Percentiles rank a stretch among this genome's conserved stretches.
Conservation (phyloP, 192 early-diverging fungal species). For the Ramicandelaber brevisporus region DNA sequence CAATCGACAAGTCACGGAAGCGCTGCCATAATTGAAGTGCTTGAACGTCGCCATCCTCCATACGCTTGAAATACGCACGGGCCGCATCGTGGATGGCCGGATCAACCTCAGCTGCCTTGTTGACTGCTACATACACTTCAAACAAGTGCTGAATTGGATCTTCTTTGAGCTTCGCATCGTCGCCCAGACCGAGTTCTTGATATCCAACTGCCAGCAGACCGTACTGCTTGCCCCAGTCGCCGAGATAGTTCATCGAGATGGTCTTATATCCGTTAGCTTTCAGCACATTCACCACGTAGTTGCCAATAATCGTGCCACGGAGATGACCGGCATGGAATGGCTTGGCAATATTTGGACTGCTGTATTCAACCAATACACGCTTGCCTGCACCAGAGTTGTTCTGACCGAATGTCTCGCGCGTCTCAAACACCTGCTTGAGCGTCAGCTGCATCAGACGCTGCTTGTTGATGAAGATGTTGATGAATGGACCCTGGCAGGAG, state of each 20-base stretch:
- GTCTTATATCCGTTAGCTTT: conserved; percentile 68
- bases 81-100: conserved; percentile 52
- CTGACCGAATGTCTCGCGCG: conserved; percentile 28
- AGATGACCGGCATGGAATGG: conserved; percentile 96
- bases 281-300: conserved; percentile 63
- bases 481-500: conserved; percentile 33
- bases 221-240: conserved; percentile 99
- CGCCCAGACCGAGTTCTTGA: conserved; percentile 37
- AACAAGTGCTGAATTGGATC: conserved; percentile 83
- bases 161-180: conserved; percentile 41
- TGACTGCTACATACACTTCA: conserved; percentile 78
- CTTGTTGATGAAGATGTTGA: conserved; percentile 49
- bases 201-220: conserved; percentile 84
- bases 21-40: conserved; percentile 62
- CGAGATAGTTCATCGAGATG: conserved; percentile 89
- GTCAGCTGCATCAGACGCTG: conserved; percentile 21
- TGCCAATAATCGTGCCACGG: conserved; percentile 92
- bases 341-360: conserved; percentile 95
- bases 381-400: conserved; percentile 42
- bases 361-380: conserved; percentile 74
- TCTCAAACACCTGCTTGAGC: conserved; percentile 21
- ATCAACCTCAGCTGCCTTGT: conserved; percentile 40
- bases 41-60: conserved; percentile 76
- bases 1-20: conserved; percentile 74
- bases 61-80: conserved; percentile 72